Evolutionary conservation across 768 basidiomycete genomes (phyloP).

Genomic region (Xanthoconium stramineum): DNA sequence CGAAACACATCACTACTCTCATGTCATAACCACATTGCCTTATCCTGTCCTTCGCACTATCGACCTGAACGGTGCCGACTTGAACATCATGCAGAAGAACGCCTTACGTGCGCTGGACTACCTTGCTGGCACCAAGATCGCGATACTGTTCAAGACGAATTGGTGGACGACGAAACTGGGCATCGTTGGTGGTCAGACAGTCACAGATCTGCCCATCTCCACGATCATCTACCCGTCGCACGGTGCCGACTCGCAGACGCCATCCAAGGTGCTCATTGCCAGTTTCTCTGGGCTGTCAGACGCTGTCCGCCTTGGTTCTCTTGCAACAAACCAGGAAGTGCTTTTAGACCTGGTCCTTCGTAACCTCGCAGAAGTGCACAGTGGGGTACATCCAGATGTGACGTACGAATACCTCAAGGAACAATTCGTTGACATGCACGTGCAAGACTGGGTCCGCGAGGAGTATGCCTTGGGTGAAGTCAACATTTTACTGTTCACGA

Average conservation of each 20-base stretch:
- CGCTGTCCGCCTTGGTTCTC: not conserved
- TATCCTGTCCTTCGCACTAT: constrained; percentile 3
- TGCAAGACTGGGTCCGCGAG: constrained; percentile 35
- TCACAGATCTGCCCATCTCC: constrained; percentile 11
- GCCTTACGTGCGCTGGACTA: not conserved
- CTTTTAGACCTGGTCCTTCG: constrained; percentile 6
- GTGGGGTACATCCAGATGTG: not conserved
- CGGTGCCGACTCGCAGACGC: constrained; percentile 3
- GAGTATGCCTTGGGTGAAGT: constrained; percentile 25
- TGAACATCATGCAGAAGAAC: constrained; percentile 5
- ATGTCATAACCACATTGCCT: constrained; percentile 9
- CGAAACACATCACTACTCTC: constrained; percentile 6
- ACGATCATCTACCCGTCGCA: constrained; percentile 8
- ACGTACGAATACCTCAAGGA: constrained; percentile 1
- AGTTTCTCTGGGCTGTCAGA: not conserved
- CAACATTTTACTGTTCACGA: too few species aligned
- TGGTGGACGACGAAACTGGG: constrained; percentile 14
- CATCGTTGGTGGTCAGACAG: constrained; percentile 8
- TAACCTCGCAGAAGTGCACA: constrained; percentile 8
- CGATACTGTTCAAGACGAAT: constrained; percentile 9
- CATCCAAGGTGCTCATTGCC: constrained; percentile 11
- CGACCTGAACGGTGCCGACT: constrained; percentile 4
- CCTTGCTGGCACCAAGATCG: not conserved
- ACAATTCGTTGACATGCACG: constrained; percentile 13
- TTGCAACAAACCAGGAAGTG: not conserved